Evolutionary conservation across 306 rosid genomes (phyloP).

Genomic region (Ceratonia siliqua): DNA sequence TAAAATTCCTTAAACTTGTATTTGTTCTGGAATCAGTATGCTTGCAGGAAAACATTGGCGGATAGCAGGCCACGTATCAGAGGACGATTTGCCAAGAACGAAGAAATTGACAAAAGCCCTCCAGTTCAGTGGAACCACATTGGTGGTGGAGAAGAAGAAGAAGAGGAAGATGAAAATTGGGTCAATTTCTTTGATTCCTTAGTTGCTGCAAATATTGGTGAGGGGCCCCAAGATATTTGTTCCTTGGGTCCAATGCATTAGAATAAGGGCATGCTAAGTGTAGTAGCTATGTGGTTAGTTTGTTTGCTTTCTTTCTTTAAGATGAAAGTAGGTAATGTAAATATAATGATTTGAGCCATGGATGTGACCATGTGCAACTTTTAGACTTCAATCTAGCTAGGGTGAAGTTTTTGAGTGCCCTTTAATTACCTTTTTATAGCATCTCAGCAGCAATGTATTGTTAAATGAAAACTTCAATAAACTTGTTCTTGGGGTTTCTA

Average conservation of each 20-base stretch:
- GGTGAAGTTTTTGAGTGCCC: conserved; percentile 43
- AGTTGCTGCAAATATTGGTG: conserved; percentile 51
- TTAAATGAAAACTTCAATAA: too few species aligned
- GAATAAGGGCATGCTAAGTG: conserved; percentile 14
- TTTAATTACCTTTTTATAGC: conserved; percentile 35
- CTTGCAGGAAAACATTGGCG: conserved; percentile 89
- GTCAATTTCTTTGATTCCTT: conserved; percentile 60
- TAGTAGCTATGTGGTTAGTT: background rate
- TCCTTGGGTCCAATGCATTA: conserved; percentile 28
- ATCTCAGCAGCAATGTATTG: conserved; percentile 24
- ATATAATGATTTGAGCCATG: conserved; percentile 37
- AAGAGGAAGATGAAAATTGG: conserved; percentile 72
- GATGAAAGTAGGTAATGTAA: conserved; percentile 39
- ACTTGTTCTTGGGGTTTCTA: too few species aligned
- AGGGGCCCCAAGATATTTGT: conserved; percentile 32
- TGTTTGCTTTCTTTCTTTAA: background rate
- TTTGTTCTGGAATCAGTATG: conserved; percentile 54
- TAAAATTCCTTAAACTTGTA: background rate
- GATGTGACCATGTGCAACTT: conserved; percentile 43
- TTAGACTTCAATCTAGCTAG: conserved; percentile 30
- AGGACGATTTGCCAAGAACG: conserved; percentile 85
- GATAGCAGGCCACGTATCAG: conserved; percentile 90
- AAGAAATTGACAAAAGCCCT: conserved; percentile 54
- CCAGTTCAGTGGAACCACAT: conserved; percentile 52
- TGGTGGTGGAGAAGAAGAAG: conserved; percentile 54